phyloP scores from a whole-genome alignment of 331 rosid genomes.

The Erythrophleum ivorense region DNA sequence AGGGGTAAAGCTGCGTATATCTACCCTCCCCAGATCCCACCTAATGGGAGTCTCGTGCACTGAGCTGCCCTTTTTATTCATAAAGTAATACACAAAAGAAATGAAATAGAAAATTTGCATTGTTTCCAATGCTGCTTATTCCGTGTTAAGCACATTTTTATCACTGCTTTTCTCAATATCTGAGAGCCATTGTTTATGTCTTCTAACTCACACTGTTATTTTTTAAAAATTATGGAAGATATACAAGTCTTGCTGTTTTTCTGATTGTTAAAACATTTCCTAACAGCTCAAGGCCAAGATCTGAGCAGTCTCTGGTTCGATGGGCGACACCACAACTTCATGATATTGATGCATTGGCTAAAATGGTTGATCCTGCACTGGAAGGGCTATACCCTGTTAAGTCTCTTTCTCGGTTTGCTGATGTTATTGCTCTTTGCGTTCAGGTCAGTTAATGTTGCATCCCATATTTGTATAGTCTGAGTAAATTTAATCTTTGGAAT shows the following conservation, averaged over 20 bases:
- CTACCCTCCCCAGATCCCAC: no score
- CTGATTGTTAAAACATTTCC: slow-evolving; percentile 37
- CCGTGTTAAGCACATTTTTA: no score
- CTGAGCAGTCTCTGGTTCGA: slow-evolving; percentile 92
- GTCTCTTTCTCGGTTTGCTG: slow-evolving; percentile 97
- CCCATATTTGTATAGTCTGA: background rate
- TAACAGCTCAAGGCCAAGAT: slow-evolving; percentile 80
- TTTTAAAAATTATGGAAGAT: slow-evolving; percentile 19
- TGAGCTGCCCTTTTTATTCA: no score
- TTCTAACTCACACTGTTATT: background rate
- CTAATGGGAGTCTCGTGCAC: no score
- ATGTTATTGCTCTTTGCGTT: slow-evolving; percentile 92
- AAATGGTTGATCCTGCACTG: slow-evolving; percentile 92
- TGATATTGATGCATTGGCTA: slow-evolving; percentile 88
- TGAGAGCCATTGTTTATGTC: background rate
- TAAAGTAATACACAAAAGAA: background rate
- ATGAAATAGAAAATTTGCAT: background rate
- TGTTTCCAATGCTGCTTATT: background rate
- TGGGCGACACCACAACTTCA: slow-evolving; percentile 99
- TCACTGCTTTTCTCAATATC: background rate
- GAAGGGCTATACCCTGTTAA: slow-evolving; percentile 93
- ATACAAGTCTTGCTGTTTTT: background rate
- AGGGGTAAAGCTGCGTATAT: no score
- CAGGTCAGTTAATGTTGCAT: slow-evolving; percentile 56
- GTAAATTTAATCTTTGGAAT: background rate